Base-by-base conservation (phyloP, 2,329 filamentous ascomycete species). In the Raffaelea albimanens region DNA sequence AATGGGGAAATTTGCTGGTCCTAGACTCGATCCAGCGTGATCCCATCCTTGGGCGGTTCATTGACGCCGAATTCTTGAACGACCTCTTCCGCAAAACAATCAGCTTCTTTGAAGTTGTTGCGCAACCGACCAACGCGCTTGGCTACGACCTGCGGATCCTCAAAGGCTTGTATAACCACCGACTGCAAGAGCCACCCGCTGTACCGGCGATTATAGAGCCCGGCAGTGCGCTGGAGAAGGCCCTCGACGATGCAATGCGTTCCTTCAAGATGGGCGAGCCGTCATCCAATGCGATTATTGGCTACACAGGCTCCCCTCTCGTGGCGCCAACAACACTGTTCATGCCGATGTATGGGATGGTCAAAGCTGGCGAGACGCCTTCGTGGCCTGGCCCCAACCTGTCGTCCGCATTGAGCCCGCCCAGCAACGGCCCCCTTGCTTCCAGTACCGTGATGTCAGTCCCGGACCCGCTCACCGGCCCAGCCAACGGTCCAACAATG, bases 1-100 rank as follows among this genome's bases (percentile, higher is more conserved):
- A 98, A 87, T 98, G 94, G 71, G 91, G 93, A 50, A 97, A 97
- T 61, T 79, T 96, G 59, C 72, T 97, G 43, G 87, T 94, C n/a
- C 77, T 98, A 3, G 81, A 87, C 22, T 89, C 91, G 1, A 85
- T 84, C 3, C 90, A 81, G 64, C 77, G 75, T 52, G 85, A 91
- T 42, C 74, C 71, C 4, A 66, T 73, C 22, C 73, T 94, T 1
- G 66, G 67, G 5, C 61, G 68, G 5, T 75, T 80, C 25, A 73
- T 95, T 19, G 63, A 78, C 3, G 65, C 68, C 43, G 62, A 72
- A 1, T 65, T 69, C 3, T 67, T 95, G 8, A 67, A 74, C 40
- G 60, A 63, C 1, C 73, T 95, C 0, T 80, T 94, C 49, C 61
- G 70, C 38, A 81, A 79, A 52, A 97, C 91, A 0, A 88, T 95